Conservation (phyloP, 2,329 filamentous ascomycete genomes). For the Claviceps capensis region DNA sequence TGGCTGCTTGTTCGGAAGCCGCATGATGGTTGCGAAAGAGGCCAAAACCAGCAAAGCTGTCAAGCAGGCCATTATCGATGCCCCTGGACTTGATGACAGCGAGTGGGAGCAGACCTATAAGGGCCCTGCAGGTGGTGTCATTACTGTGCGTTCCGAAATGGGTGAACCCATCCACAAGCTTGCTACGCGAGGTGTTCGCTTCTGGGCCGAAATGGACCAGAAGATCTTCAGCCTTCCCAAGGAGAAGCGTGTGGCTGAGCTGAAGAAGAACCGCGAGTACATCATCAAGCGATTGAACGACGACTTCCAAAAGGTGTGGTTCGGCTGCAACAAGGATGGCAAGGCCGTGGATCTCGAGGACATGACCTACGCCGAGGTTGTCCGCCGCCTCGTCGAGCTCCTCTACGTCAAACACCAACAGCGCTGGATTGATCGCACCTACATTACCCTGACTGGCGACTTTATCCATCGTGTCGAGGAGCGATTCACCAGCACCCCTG, state of each 20-base stretch:
- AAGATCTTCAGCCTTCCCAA: slow-evolving; percentile 96
- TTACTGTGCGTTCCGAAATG: slow-evolving; percentile 97
- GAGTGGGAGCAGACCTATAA: slow-evolving; percentile 93
- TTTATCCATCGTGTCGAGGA: slow-evolving; percentile 96
- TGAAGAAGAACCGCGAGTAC: slow-evolving; percentile 78
- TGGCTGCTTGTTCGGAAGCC: slow-evolving; percentile 78
- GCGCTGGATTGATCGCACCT: slow-evolving; percentile 82
- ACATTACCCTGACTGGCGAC: slow-evolving; percentile 73
- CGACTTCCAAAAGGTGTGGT: slow-evolving; percentile 96
- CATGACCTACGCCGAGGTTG: slow-evolving; percentile 87
- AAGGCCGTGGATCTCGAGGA: slow-evolving; percentile 80
- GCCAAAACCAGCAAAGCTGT: slow-evolving; percentile 76
- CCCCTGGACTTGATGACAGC: slow-evolving; percentile 64
- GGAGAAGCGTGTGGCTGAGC: slow-evolving; percentile 76
- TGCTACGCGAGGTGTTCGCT: slow-evolving; percentile 84
- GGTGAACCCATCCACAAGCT: slow-evolving; percentile 98
- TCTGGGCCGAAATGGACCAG: slow-evolving; percentile 98
- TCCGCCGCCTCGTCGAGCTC: slow-evolving; percentile 75
- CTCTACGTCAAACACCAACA: slow-evolving; percentile 85
- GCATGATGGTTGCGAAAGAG: slow-evolving; percentile 92
- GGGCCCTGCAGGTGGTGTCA: slow-evolving; percentile 78
- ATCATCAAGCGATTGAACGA: slow-evolving; percentile 95
- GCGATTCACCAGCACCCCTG: slow-evolving; percentile 65
- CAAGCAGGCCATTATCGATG: slow-evolving; percentile 82
- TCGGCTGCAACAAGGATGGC: slow-evolving; percentile 70